A percentile compares a stretch with the other conserved stretches of the same genome.
phyloP scores from a whole-genome alignment of 495 filamentous ascomycete species.

The Aspergillus sclerotioniger region DNA sequence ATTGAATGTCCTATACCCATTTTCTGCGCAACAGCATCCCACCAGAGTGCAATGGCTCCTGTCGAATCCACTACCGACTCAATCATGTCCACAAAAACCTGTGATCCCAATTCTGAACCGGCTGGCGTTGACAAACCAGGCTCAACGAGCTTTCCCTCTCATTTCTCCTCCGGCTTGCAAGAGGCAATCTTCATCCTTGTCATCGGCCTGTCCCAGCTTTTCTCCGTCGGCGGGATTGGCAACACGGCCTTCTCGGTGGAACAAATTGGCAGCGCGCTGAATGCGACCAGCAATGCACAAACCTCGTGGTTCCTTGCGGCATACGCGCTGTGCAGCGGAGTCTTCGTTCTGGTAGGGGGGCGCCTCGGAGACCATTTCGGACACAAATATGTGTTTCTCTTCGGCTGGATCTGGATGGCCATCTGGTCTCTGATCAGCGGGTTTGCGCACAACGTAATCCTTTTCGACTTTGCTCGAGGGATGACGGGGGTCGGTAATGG shows the following conservation, averaged over 20 bases:
- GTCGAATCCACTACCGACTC: neutral
- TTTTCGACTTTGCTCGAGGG: constrained; percentile 55
- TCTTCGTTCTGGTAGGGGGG: constrained; percentile 57
- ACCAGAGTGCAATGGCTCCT: no score
- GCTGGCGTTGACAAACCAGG: neutral
- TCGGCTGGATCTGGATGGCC: constrained; percentile 54
- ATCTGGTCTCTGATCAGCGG: constrained; percentile 49
- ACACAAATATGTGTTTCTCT: constrained; percentile 51
- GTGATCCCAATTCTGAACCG: neutral
- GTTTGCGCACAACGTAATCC: constrained; percentile 36
- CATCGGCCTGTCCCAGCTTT: constrained; percentile 29
- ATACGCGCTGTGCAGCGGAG: constrained; percentile 55
- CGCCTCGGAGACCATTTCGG: constrained; percentile 55
- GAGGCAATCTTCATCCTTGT: constrained; percentile 26
- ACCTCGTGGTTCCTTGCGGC: constrained; percentile 52
- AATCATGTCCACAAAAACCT: neutral
- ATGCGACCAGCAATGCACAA: constrained; percentile 22
- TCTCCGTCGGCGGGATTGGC: constrained; percentile 24
- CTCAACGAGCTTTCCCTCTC: neutral
- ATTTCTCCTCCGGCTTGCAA: constrained; percentile 16
- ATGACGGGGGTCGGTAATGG: constrained; percentile 58
- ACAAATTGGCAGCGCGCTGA: constrained; percentile 21
- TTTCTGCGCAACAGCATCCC: no score
- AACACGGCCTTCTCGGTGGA: constrained; percentile 24
- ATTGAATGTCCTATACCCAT: no score